Percentiles rank a stretch among this genome's conserved stretches.
Evolutionary conservation across 2,329 filamentous ascomycete genomes (phyloP).

Genomic region (Neopestalotiopsis sp.): DNA sequence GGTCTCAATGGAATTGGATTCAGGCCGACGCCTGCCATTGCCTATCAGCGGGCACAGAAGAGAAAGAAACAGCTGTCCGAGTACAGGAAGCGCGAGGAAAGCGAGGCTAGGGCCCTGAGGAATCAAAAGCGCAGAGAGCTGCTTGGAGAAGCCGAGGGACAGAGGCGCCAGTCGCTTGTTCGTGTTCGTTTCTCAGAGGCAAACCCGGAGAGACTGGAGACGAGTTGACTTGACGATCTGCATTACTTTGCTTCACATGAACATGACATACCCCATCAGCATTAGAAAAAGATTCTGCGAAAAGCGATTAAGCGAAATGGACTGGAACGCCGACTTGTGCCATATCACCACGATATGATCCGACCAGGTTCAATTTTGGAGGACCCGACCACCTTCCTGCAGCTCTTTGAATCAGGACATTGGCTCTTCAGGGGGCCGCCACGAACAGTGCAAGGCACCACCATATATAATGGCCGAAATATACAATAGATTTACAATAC

Average conservation of each 20-base stretch:
- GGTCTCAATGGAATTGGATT: constrained; percentile 73
- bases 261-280: not conserved
- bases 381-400: not conserved
- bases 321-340: too few species aligned
- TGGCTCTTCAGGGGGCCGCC: not conserved
- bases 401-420: not conserved
- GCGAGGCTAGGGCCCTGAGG: constrained; percentile 61
- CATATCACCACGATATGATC: too few species aligned
- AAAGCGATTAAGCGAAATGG: too few species aligned
- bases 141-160: constrained; percentile 29
- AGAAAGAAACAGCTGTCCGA: constrained; percentile 66
- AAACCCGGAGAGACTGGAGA: constrained; percentile 34
- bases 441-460: not conserved
- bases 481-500: not conserved
- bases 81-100: constrained; percentile 65
- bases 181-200: constrained; percentile 38
- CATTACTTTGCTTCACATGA: not conserved
- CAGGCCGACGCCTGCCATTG: constrained; percentile 65
- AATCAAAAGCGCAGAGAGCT: constrained; percentile 54
- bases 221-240: constrained; percentile 25
- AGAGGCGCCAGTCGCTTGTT: constrained; percentile 32
- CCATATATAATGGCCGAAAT: not conserved
- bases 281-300: not conserved
- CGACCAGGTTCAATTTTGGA: too few species aligned
- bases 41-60: constrained; percentile 60